These are phyloP conservation scores for Backusella sp. DNA, from an alignment of 192 early-diverging fungal genomes.

Conservation along the genomic window DNA sequence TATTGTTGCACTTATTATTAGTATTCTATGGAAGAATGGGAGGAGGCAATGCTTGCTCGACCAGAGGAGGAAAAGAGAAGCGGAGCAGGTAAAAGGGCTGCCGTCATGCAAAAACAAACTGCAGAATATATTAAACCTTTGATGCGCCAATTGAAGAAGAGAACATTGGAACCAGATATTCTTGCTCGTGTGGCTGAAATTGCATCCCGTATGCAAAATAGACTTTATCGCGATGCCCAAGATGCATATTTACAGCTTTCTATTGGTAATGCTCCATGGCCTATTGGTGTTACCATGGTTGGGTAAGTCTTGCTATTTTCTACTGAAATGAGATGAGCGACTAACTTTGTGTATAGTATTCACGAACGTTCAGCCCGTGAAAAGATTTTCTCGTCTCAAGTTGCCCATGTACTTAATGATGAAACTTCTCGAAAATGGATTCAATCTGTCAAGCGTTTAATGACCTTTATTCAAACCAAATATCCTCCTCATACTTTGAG, in stretches of 20 bases:
- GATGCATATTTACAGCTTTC: conserved; percentile 91
- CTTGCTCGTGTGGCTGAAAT: conserved; percentile 92
- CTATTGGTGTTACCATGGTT: conserved; percentile 94
- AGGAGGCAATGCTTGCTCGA: conserved; percentile 66
- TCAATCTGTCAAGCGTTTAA: conserved; percentile 93
- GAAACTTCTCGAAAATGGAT: conserved; percentile 99
- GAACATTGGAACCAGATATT: conserved; percentile 79
- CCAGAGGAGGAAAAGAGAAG: conserved; percentile 79
- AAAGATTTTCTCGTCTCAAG: conserved; percentile 92
- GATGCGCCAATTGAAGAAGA: conserved; percentile 78
- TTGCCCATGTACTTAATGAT: conserved; percentile 97
- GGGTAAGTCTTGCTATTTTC: conserved; percentile 54
- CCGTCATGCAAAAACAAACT: conserved; percentile 82
- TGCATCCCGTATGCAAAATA: conserved; percentile 73
- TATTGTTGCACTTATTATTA: conserved; percentile 12
- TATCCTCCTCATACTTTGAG: conserved; percentile 74
- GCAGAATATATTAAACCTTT: conserved; percentile 91
- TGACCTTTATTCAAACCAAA: conserved; percentile 92
- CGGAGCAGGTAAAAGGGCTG: conserved; percentile 75
- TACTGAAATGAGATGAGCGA: background rate
- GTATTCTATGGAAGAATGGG: conserved; percentile 87
- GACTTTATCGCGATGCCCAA: conserved; percentile 91
- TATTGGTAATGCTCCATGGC: conserved; percentile 99
- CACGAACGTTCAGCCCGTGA: conserved; percentile 96
- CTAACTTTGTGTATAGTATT: conserved; percentile 60